Base-by-base conservation (phyloP, 768 basidiomycete species). In the Mycena galopus region DNA sequence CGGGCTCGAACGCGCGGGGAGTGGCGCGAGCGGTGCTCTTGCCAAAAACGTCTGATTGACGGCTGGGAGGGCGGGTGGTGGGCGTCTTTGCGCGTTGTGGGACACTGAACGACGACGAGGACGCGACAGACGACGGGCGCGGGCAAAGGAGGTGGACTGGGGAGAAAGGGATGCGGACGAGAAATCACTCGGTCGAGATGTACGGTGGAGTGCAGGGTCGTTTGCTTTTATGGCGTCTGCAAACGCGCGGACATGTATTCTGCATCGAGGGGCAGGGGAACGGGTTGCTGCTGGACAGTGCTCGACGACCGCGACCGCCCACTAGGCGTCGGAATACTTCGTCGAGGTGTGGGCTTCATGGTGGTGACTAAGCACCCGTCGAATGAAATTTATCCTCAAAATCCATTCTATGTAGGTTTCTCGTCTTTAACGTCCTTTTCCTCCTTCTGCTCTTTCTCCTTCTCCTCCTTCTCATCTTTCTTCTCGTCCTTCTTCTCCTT, bases 151-250 rank as follows among this genome's bases (percentile, higher is more conserved):
- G 33, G 84, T 78, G 10, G 84, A 79, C 53, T 84, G 84, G 33
- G 89, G 84, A 10, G 89, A 89, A 55, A 90, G 83, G 16, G 90
- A 88, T 27, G 88, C 80, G 9, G 87, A 1, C 85, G 85, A 64
- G 77, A 78, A 59, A 85, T 81, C 85, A 74, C 81, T 85, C 72
- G 79, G 33, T 47, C 86, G 76, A 57, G 82, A 81, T 64, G 84
- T 75, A 62, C 91, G 89, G 79, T 95, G 94, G 51, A 89, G 88
- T 21, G 92, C 89, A 44, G 94, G 94, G 79, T 95, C 92, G 76
- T 95, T 94, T 64, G 93, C 89, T 78, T 88, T 92, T 79, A 95
- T 89, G 32, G 94, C 94, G 74, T 94, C 94, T 51, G 87, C 89
- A 74, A 95, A 92, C n/a, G 94, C 92, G 76, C 88, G 89, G 90